phyloP scores from a whole-genome alignment of 140 eudicot genomes.

The Bidens hawaiensis region DNA sequence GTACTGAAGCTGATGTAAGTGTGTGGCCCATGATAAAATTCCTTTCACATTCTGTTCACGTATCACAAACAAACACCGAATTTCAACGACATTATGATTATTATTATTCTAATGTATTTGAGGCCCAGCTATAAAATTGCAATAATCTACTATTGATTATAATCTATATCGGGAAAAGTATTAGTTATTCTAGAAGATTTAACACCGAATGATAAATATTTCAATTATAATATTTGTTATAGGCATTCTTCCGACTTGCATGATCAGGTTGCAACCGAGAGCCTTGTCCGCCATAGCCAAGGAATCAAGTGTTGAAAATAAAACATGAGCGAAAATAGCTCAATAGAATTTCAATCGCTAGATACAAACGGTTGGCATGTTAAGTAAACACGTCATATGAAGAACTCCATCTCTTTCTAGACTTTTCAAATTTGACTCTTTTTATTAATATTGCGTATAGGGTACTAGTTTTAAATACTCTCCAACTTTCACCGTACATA shows the following conservation, averaged over 20 bases:
- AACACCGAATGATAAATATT: background rate
- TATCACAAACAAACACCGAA: background rate
- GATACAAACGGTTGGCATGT: background rate
- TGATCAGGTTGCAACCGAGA: background rate
- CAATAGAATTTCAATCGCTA: background rate
- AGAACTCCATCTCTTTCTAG: background rate
- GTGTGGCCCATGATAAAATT: conserved; percentile 6
- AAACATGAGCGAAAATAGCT: background rate
- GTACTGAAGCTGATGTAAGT: background rate
- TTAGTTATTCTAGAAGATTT: conserved; percentile 7
- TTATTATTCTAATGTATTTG: conserved; percentile 4
- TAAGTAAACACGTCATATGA: background rate
- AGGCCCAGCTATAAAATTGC: conserved; percentile 17
- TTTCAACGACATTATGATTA: conserved; percentile 22
- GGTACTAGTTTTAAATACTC: too few relatives aligned
- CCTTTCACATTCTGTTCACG: conserved; percentile 24
- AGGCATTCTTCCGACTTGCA: background rate
- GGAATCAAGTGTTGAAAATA: background rate
- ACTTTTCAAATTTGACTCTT: too few relatives aligned
- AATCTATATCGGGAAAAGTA: conserved; percentile 5
- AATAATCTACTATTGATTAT: conserved; percentile 8
- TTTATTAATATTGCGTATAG: too few relatives aligned
- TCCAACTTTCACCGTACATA: too few relatives aligned
- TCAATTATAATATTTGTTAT: background rate
- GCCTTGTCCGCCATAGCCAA: background rate